Conservation (phyloP, 2,329 filamentous ascomycete species). For the Phialemonium atrogriseum region DNA sequence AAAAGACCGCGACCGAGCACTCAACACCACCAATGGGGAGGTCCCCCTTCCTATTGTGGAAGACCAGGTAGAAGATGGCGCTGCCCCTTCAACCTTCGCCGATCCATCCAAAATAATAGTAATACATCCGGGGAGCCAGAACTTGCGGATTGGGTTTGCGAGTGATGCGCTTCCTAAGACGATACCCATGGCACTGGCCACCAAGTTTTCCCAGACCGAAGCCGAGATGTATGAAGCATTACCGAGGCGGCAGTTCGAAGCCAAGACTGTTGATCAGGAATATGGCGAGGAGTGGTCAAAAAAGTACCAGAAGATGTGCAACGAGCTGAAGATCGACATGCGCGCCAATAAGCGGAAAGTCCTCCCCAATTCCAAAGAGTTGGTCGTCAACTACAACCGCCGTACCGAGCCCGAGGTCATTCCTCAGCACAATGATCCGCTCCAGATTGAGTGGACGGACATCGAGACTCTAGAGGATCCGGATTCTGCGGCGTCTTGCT, state of each 20-base stretch:
- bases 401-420: slow-evolving; percentile 79
- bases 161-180: slow-evolving; percentile 93
- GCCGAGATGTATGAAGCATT: slow-evolving; percentile 74
- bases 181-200: slow-evolving; percentile 85
- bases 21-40: slow-evolving; percentile 67
- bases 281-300: slow-evolving; percentile 77
- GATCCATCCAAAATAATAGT: slow-evolving; percentile 88
- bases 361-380: slow-evolving; percentile 92
- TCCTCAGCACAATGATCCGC: slow-evolving; percentile 86
- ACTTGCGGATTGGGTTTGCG: slow-evolving; percentile 87
- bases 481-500: slow-evolving; percentile 51
- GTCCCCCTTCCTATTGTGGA: slow-evolving; percentile 52
- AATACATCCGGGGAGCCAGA: slow-evolving; percentile 92
- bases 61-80: slow-evolving; percentile 47
- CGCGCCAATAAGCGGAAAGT: slow-evolving; percentile 90
- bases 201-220: slow-evolving; percentile 69
- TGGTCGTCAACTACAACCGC: slow-evolving; percentile 90
- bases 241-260: slow-evolving; percentile 60
- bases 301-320: slow-evolving; percentile 73
- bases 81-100: slow-evolving; percentile 49
- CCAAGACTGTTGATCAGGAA: slow-evolving; percentile 61
- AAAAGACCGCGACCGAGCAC: slow-evolving; percentile 77
- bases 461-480: slow-evolving; percentile 59
- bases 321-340: slow-evolving; percentile 85
- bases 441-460: slow-evolving; percentile 94